Evolutionary conservation across 805 yeast species (phyloP).

Genomic region (Suhomyces pyralidae): DNA sequence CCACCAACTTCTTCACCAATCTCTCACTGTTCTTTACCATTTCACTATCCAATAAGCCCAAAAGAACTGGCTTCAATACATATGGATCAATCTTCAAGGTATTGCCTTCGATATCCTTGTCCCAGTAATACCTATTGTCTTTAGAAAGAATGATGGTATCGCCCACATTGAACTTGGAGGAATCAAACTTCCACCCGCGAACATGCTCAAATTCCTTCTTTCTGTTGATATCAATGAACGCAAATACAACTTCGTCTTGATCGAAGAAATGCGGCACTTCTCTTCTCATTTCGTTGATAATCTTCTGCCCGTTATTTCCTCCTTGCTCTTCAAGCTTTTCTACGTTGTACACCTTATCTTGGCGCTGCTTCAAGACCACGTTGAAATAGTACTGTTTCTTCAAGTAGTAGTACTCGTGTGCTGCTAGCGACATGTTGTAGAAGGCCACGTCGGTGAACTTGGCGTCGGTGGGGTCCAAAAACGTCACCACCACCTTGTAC

Average conservation of each 20-base stretch:
- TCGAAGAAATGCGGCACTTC: conserved; percentile 49
- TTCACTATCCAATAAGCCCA: conserved; percentile 36
- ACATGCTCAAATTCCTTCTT: conserved; percentile 24
- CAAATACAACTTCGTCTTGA: conserved; percentile 40
- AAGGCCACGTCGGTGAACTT: conserved; percentile 29
- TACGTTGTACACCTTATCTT: conserved; percentile 43
- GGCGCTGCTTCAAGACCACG: conserved; percentile 22
- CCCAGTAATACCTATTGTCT: conserved; percentile 35
- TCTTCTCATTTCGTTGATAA: conserved; percentile 47
- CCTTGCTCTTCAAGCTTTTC: conserved; percentile 41
- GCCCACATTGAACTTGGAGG: conserved; percentile 42
- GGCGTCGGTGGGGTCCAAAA: conserved; percentile 42
- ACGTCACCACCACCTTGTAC: conserved; percentile 48
- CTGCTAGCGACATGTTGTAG: conserved; percentile 41
- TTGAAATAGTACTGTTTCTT: conserved; percentile 42
- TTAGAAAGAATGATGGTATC: conserved; percentile 54
- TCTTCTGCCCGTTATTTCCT: conserved; percentile 37
- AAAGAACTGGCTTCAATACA: conserved; percentile 32
- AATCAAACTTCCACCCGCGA: conserved; percentile 38
- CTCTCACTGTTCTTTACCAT: conserved; percentile 10
- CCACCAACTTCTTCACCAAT: conserved; percentile 30
- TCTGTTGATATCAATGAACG: conserved; percentile 50
- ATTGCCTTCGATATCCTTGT: conserved; percentile 35
- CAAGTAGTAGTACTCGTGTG: conserved; percentile 47
- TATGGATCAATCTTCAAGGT: conserved; percentile 33